A percentile compares a stretch with the other conserved stretches of the same genome.
phyloP scores from a whole-genome alignment of 176 grass and related monocot genomes.

The Pharus latifolius region DNA sequence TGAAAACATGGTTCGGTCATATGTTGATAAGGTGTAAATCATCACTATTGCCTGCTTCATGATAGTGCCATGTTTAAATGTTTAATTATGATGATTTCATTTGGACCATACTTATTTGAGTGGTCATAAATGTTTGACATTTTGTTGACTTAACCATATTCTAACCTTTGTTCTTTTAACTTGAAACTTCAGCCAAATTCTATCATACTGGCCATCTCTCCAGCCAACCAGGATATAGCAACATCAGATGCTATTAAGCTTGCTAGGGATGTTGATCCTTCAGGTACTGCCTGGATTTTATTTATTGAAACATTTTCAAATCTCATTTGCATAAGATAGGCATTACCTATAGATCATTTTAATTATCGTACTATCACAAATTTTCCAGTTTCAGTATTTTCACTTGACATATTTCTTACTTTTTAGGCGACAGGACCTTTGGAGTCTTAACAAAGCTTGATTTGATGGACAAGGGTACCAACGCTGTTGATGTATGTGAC shows the following conservation, averaged over 20 bases:
- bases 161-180: conserved; percentile 15
- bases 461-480: conserved; percentile 99
- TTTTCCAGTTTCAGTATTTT: conserved; percentile 1
- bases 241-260: conserved; percentile 97
- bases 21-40: conserved; percentile 77
- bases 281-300: conserved; percentile 37
- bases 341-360: not conserved
- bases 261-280: conserved; percentile 94
- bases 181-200: conserved; percentile 61
- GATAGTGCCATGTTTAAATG: not conserved
- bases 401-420: conserved; percentile 13
- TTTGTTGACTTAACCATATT: not conserved
- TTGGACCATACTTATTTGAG: too few relatives aligned
- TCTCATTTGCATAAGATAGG: not conserved
- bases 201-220: conserved; percentile 97
- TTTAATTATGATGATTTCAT: too few relatives aligned
- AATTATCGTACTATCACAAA: not conserved
- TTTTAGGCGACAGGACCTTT: conserved; percentile 91
- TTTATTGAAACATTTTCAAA: not conserved
- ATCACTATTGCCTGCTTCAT: not conserved
- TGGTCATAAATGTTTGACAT: not conserved
- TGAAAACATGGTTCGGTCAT: conserved; percentile 99
- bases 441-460: conserved; percentile 97
- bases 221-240: conserved; percentile 99
- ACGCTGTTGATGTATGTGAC: conserved; percentile 78